These are phyloP conservation scores for Amanita fuliginea DNA, from an alignment of 768 basidiomycete species.

Conservation along the genomic window DNA sequence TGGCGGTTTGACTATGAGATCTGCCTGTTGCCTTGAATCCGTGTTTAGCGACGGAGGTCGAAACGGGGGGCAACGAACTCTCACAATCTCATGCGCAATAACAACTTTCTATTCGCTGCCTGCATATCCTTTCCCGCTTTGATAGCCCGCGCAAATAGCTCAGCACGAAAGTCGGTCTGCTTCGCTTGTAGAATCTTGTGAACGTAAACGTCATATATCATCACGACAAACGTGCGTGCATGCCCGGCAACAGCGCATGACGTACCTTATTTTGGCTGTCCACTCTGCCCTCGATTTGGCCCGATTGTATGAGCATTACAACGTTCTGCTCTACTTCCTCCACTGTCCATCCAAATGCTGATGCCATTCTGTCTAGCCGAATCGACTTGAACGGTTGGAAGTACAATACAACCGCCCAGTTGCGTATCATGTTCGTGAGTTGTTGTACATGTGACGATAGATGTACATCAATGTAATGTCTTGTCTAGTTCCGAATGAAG, in stretches of 20 bases:
- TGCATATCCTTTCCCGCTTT: slow-evolving; percentile 64
- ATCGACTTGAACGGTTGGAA: slow-evolving; percentile 87
- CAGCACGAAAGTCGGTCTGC: slow-evolving; percentile 67
- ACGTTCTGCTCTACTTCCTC: slow-evolving; percentile 65
- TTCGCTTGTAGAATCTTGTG: slow-evolving; percentile 67
- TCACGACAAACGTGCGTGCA: not conserved
- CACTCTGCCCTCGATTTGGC: slow-evolving; percentile 71
- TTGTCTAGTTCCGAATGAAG: slow-evolving; percentile 36
- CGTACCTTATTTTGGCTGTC: slow-evolving; percentile 83
- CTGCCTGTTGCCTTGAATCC: slow-evolving; percentile 61
- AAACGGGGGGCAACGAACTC: slow-evolving; percentile 16
- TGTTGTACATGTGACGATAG: slow-evolving; percentile 55
- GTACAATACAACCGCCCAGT: slow-evolving; percentile 75
- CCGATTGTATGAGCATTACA: slow-evolving; percentile 65
- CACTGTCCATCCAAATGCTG: slow-evolving; percentile 75
- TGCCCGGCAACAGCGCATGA: not conserved
- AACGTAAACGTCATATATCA: slow-evolving; percentile 4
- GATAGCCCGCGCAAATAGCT: slow-evolving; percentile 67
- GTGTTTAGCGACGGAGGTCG: not conserved
- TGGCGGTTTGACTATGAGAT: slow-evolving; percentile 58
- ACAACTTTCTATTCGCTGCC: slow-evolving; percentile 60
- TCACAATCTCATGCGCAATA: slow-evolving; percentile 78
- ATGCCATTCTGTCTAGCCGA: slow-evolving; percentile 72
- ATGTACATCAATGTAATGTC: slow-evolving; percentile 72
- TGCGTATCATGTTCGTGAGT: slow-evolving; percentile 60